phyloP scores from a whole-genome alignment of 2,329 filamentous ascomycete species.

The Fusarium pilosicola region DNA sequence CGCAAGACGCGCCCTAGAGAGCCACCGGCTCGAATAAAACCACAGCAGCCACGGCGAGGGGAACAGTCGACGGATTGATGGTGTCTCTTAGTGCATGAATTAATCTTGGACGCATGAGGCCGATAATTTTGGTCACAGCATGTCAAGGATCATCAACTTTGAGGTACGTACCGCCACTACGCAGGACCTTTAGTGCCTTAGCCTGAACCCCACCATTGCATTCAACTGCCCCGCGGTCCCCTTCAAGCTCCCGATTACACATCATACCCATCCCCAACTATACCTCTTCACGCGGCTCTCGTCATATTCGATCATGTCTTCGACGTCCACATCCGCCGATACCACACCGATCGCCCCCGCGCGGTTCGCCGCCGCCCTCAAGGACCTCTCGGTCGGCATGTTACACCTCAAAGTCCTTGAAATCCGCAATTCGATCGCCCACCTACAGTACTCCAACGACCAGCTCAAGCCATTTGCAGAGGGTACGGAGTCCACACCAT shows the following conservation, averaged over 20 bases:
- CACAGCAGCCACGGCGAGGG: conserved; percentile 25
- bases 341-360: conserved; percentile 68
- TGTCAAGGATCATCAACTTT: conserved; percentile 7
- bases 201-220: conserved; percentile 38
- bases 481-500: conserved; percentile 51
- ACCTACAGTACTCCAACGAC: conserved; percentile 78
- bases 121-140: conserved; percentile 35
- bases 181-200: conserved; percentile 17
- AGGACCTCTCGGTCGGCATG: conserved; percentile 70
- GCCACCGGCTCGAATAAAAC: conserved; percentile 35
- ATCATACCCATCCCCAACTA: background rate
- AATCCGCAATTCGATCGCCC: conserved; percentile 77
- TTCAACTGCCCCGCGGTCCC: conserved; percentile 27
- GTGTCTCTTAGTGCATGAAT: conserved; percentile 38
- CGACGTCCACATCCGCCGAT: conserved; percentile 64
- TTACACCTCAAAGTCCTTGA: conserved; percentile 81
- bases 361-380: conserved; percentile 74
- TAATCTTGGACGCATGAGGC: conserved; percentile 39
- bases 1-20: conserved; percentile 41
- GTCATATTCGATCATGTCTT: conserved; percentile 58
- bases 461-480: conserved; percentile 76
- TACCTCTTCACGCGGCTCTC: background rate
- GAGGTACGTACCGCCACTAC: conserved; percentile 33
- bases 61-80: conserved; percentile 34
- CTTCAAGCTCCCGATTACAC: conserved; percentile 1